Evolutionary conservation across 2,329 filamentous ascomycete genomes (phyloP).

Genomic region (Cercospora brassicicola): DNA sequence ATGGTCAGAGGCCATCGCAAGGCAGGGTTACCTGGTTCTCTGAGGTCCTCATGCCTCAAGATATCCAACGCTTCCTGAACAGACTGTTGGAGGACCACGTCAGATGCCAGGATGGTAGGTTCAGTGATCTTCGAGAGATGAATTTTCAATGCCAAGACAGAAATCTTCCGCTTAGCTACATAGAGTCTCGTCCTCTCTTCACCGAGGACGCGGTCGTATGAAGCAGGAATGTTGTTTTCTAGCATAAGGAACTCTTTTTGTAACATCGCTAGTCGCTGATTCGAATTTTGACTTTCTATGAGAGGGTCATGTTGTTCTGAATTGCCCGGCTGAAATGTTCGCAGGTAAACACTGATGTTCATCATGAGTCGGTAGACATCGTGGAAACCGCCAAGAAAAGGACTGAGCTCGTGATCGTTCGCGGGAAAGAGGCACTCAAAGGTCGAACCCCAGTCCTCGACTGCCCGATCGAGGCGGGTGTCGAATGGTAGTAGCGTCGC

Average conservation of each 20-base stretch:
- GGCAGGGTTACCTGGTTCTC: slow-evolving; percentile 20
- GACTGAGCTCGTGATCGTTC: slow-evolving; percentile 13
- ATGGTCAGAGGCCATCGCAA: slow-evolving; percentile 24
- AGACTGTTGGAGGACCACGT: slow-evolving; percentile 1
- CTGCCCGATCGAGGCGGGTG: neutral
- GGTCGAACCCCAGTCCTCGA: slow-evolving; percentile 14
- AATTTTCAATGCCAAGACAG: slow-evolving; percentile 14
- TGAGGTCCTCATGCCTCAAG: slow-evolving; percentile 12
- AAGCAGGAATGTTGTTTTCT: slow-evolving; percentile 7
- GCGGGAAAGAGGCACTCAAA: slow-evolving; percentile 18
- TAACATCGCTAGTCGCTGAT: neutral
- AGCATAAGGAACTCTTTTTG: slow-evolving; percentile 5
- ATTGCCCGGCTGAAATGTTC: neutral
- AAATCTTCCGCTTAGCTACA: slow-evolving; percentile 19
- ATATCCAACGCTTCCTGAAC: slow-evolving; percentile 8
- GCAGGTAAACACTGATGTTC: slow-evolving; percentile 15
- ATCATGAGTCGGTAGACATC: slow-evolving; percentile 21
- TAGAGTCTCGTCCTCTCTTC: slow-evolving; percentile 10
- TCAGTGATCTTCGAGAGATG: slow-evolving; percentile 20
- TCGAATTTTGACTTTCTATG: neutral
- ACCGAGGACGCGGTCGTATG: neutral
- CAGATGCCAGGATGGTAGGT: neutral
- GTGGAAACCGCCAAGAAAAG: slow-evolving; percentile 23
- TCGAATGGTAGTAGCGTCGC: slow-evolving; percentile 15
- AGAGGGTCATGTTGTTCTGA: neutral